Base-by-base conservation (phyloP, 1,139 yeast genomes). In the Yamadazyma diddensiae region DNA sequence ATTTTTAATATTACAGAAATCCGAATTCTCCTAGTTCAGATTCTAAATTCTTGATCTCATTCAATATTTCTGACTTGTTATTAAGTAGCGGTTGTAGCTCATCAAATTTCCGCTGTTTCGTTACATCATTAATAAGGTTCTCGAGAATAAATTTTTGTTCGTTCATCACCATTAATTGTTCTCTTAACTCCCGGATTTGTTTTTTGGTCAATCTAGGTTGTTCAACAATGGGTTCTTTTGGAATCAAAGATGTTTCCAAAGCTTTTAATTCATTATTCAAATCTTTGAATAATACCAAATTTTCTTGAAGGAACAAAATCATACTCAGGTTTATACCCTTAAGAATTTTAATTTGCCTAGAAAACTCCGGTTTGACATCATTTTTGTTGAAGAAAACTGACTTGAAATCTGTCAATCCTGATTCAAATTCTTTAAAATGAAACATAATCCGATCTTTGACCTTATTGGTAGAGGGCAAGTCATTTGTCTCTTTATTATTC, bases 91-190 rank as follows among this genome's bases (percentile, higher is more conserved):
- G 72, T 14, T 62, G 65, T 29, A 87, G 58, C 50, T 87, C 96
- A 41, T 88, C 96, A 51, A 86, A 87, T 42, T 77, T 75, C 27
- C 97, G 64, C 35, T 74, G 77, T 42, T 68, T 70, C 37, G 82
- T 85, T 27, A 82, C 76, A 13, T 72, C 77, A 4, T 68, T 64
- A 14, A 84, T 72, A 70, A 82, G 73, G 15, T 73, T 70, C 36
- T 77, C 76, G 3, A 90, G 79, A 41, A 90, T 57, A 46, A 76
- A 87, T 49, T 70, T 70, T 50, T 90, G 97, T 50, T 90, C 97
- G 43, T 82, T 82, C 57, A 87, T 63, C 10, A 90, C 96, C 82
- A 88, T 83, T 36, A 90, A 57, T 45, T 83, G 82, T 46, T 87
- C 94, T 35, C 94, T 65, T 22, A 73, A 59, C 36, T 70, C 71